Evolutionary conservation across 139 green algal species (phyloP).

Genomic region (Closterium sp.): DNA sequence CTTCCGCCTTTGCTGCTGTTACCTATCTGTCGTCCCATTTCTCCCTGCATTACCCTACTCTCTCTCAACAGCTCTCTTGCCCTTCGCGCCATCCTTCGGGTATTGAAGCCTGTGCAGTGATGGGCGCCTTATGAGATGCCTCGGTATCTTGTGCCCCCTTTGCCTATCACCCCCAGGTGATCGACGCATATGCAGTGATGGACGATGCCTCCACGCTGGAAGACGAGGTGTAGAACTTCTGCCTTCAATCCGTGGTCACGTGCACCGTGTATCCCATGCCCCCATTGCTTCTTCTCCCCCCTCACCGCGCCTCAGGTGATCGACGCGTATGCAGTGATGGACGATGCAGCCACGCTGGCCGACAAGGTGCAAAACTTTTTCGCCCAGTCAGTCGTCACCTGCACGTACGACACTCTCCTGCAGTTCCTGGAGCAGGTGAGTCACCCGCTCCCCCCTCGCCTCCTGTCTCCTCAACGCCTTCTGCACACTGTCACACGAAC

Average conservation of each 20-base stretch:
- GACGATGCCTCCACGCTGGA: slow-evolving; percentile 2
- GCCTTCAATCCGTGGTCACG: neutral
- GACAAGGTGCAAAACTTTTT: slow-evolving; percentile 47
- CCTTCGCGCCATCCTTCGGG: too few relatives aligned
- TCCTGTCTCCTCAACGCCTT: neutral
- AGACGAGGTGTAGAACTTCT: slow-evolving; percentile 36
- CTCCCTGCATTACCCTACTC: too few relatives aligned
- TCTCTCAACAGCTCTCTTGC: too few relatives aligned
- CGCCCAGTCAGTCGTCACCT: slow-evolving; percentile 27
- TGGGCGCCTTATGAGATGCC: too few relatives aligned
- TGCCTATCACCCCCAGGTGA: neutral
- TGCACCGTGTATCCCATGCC: neutral
- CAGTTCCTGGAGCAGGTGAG: slow-evolving; percentile 12
- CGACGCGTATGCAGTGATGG: slow-evolving; percentile 48
- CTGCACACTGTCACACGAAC: too few relatives aligned
- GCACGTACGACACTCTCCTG: slow-evolving; percentile 43
- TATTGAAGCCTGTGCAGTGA: too few relatives aligned
- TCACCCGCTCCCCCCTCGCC: neutral
- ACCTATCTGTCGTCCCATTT: too few relatives aligned
- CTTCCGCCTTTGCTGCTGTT: too few relatives aligned
- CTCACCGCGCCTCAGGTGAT: slow-evolving; percentile 21
- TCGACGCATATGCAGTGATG: slow-evolving; percentile 20
- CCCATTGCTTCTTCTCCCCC: neutral
- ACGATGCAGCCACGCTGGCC: slow-evolving; percentile 15
- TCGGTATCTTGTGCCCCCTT: too few relatives aligned